Evolutionary conservation across 208 protist genomes (phyloP).

Genomic region (Crithidia bombi): DNA sequence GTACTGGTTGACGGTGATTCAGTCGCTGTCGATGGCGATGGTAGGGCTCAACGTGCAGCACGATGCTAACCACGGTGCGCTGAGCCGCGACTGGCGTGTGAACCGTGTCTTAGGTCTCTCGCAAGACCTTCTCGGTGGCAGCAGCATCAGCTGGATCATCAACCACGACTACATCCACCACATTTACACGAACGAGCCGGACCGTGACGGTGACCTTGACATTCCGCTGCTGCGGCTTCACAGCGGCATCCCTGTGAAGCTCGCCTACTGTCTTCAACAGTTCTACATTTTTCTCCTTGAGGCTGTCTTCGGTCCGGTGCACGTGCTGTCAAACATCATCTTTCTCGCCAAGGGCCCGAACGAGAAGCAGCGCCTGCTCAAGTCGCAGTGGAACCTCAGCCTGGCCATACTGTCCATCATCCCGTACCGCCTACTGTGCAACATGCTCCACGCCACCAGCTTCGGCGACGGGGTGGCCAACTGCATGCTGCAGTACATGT

Average conservation of each 20-base stretch:
- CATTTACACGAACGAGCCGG: conserved; percentile 78
- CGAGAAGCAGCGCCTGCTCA: conserved; percentile 59
- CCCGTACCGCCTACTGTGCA: conserved; percentile 59
- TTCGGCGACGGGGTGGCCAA: conserved; percentile 40
- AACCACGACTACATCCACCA: conserved; percentile 81
- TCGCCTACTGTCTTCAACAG: conserved; percentile 77
- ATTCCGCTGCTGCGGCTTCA: conserved; percentile 76
- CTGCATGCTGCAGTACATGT: conserved; percentile 65
- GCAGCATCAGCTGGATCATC: conserved; percentile 81
- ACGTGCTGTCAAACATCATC: conserved; percentile 65
- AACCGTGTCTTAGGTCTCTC: conserved; percentile 69
- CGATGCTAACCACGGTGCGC: conserved; percentile 82
- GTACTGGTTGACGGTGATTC: conserved; percentile 61
- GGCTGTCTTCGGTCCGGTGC: conserved; percentile 71
- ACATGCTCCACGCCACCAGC: conserved; percentile 60
- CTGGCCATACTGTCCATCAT: conserved; percentile 61
- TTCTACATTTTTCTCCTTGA: conserved; percentile 77
- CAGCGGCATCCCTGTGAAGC: conserved; percentile 54
- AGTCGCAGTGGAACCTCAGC: conserved; percentile 62
- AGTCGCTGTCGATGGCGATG: conserved; percentile 81
- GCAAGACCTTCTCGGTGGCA: conserved; percentile 76
- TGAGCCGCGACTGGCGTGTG: conserved; percentile 58
- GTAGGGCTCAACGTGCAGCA: conserved; percentile 87
- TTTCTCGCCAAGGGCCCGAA: conserved; percentile 61
- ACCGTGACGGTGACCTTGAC: conserved; percentile 70